Conservation (phyloP, 2,329 filamentous ascomycete species). For the Neonectria coccinea region DNA sequence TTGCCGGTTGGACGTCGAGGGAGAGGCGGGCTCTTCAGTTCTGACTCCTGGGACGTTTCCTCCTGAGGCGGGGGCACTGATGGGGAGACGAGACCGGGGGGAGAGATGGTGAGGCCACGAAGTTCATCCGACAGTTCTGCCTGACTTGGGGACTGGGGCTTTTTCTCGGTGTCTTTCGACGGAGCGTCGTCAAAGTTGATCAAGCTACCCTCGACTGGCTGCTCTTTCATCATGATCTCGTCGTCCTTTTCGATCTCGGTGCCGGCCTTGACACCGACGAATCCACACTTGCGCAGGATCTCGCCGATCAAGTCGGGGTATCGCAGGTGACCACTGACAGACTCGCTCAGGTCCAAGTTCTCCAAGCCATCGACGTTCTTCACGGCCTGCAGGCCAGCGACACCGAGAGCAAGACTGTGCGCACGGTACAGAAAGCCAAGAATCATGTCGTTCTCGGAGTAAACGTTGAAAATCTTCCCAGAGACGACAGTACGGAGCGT, state of each 20-base stretch:
- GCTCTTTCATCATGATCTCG: constrained; percentile 60
- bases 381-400: constrained; percentile 85
- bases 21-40: constrained; percentile 31
- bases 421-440: constrained; percentile 89
- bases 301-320: constrained; percentile 64
- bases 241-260: constrained; percentile 64
- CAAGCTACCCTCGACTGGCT: constrained; percentile 48
- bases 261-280: constrained; percentile 59
- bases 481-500: constrained; percentile 81
- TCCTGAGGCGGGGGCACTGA: constrained; percentile 30
- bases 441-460: constrained; percentile 87
- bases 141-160: constrained; percentile 27
- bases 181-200: constrained; percentile 46
- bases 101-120: constrained; percentile 45
- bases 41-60: constrained; percentile 5
- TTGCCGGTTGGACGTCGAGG: constrained; percentile 26
- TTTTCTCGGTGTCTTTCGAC: constrained; percentile 25
- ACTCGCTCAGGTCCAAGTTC: constrained; percentile 65
- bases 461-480: constrained; percentile 88
- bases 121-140: constrained; percentile 43
- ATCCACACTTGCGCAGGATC: constrained; percentile 65
- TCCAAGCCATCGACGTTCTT: constrained; percentile 73
- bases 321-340: constrained; percentile 66
- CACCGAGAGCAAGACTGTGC: constrained; percentile 82
- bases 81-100: constrained; percentile 42